phyloP scores from a whole-genome alignment of 2,329 filamentous ascomycete species.

The Clarireedia homoeocarpa region DNA sequence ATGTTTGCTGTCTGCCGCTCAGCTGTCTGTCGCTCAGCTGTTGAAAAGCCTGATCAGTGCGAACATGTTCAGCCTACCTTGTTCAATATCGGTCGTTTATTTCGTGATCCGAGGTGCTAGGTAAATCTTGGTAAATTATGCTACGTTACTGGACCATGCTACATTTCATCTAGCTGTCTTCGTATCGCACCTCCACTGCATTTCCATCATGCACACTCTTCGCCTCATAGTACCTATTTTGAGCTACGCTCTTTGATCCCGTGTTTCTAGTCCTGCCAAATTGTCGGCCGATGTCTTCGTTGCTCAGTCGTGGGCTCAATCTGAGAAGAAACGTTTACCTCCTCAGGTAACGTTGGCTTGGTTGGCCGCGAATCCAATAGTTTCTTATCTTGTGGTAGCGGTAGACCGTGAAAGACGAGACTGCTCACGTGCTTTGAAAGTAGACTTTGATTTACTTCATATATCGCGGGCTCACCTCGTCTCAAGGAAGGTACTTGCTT shows the following conservation, averaged over 20 bases:
- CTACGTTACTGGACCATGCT: background rate
- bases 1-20: no score
- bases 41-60: background rate
- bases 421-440: background rate
- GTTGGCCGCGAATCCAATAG: slow-evolving; percentile 1
- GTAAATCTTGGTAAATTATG: background rate
- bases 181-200: background rate
- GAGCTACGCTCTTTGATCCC: background rate
- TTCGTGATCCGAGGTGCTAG: background rate
- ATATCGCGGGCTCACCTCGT: background rate
- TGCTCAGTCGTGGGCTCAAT: background rate
- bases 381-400: background rate
- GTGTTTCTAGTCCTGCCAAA: background rate
- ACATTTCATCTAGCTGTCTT: background rate
- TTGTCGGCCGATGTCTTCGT: background rate
- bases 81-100: background rate
- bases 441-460: slow-evolving; percentile 4
- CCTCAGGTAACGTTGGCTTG: slow-evolving; percentile 5
- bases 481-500: background rate
- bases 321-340: background rate
- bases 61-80: background rate
- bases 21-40: background rate
- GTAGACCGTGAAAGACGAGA: background rate
- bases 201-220: background rate
- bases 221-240: background rate